Evolutionary conservation across 108 stramenopile genomes (phyloP).

Genomic region (Fragilaria crotonensis): DNA sequence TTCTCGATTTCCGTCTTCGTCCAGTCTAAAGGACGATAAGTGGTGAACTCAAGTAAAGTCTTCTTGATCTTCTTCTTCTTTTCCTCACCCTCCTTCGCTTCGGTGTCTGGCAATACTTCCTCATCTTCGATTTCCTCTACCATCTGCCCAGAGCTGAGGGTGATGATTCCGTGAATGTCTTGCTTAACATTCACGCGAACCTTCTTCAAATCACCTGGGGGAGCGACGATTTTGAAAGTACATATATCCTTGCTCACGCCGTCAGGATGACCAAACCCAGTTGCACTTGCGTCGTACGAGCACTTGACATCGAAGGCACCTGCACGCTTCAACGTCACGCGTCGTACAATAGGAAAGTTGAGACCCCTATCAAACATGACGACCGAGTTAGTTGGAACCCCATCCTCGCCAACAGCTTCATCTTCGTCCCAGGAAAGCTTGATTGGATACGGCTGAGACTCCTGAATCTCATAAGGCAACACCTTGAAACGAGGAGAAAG

Average conservation of each 20-base stretch:
- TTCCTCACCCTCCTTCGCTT: conserved; percentile 36
- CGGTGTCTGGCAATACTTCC: conserved; percentile 34
- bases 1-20: conserved; percentile 72
- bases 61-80: conserved; percentile 90
- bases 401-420: conserved; percentile 54
- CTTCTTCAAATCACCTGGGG: conserved; percentile 65
- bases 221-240: conserved; percentile 61
- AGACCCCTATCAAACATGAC: conserved; percentile 88
- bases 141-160: conserved; percentile 87
- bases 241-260: conserved; percentile 49
- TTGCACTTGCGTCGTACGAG: conserved; percentile 54
- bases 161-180: conserved; percentile 88
- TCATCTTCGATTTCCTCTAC: conserved; percentile 88
- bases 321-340: conserved; percentile 81
- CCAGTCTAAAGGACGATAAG: conserved; percentile 64
- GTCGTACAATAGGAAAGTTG: conserved; percentile 88
- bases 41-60: conserved; percentile 76
- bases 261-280: conserved; percentile 33
- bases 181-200: conserved; percentile 96
- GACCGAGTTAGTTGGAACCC: conserved; percentile 71
- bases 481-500: conserved; percentile 96
- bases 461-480: conserved; percentile 89
- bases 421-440: conserved; percentile 88
- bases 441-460: conserved; percentile 84
- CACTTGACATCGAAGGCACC: conserved; percentile 74